phyloP scores from a whole-genome alignment of 768 basidiomycete genomes.

The Xerocomellus dryophilus region DNA sequence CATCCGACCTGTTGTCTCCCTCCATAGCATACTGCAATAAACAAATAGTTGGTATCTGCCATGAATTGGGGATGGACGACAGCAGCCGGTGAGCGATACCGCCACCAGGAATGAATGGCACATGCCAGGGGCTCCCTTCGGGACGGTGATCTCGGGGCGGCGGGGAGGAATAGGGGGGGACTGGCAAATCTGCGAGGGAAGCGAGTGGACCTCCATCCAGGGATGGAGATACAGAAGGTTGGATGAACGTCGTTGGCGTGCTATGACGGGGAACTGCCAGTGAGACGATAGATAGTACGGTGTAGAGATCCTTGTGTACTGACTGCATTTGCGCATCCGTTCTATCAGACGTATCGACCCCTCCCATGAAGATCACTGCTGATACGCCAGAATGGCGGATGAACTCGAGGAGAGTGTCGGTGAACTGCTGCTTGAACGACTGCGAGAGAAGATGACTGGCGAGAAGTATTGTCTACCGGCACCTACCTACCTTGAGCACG shows the following conservation, averaged over 20 bases:
- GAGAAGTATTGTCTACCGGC: background rate
- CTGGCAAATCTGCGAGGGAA: slow-evolving; percentile 45
- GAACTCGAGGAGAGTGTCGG: slow-evolving; percentile 55
- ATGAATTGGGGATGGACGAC: slow-evolving; percentile 48
- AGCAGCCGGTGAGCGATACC: slow-evolving; percentile 70
- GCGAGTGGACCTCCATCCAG: slow-evolving; percentile 45
- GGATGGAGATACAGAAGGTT: slow-evolving; percentile 41
- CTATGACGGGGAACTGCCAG: slow-evolving; percentile 33
- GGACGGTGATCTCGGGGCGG: slow-evolving; percentile 35
- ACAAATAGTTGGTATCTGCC: slow-evolving; percentile 53
- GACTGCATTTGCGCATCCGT: slow-evolving; percentile 79
- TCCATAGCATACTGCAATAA: slow-evolving; percentile 77
- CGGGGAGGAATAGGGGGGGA: slow-evolving; percentile 54
- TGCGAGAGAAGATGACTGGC: slow-evolving; percentile 27
- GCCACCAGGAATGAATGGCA: slow-evolving; percentile 78
- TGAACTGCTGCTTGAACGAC: slow-evolving; percentile 68
- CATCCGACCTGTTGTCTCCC: slow-evolving; percentile 78
- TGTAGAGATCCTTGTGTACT: slow-evolving; percentile 23
- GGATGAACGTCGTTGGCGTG: slow-evolving; percentile 62
- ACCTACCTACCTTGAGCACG: slow-evolving; percentile 57
- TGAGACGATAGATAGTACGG: slow-evolving; percentile 6
- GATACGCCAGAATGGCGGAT: slow-evolving; percentile 47
- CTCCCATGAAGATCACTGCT: slow-evolving; percentile 63
- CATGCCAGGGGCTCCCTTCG: slow-evolving; percentile 29
- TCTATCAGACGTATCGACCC: slow-evolving; percentile 71